phyloP scores from a whole-genome alignment of 129 eudicot genomes.

The Centaurea solstitialis region DNA sequence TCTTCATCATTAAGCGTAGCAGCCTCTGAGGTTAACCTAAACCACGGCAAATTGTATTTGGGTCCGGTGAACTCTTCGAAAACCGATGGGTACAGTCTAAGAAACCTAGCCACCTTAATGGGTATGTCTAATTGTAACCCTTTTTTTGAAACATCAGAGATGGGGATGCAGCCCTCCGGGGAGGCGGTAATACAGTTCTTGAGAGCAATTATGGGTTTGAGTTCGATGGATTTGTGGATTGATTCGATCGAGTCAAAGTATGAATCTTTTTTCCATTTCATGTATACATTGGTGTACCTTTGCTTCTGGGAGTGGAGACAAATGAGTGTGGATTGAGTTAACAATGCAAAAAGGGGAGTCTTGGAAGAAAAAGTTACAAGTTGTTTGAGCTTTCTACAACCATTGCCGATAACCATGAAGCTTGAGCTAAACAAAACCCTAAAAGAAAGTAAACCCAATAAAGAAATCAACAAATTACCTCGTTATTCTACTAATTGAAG shows the following conservation, averaged over 20 bases:
- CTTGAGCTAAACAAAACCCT: neutral
- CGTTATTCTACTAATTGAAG: too few species aligned
- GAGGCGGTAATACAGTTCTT: slow-evolving; percentile 63
- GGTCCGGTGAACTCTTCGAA: slow-evolving; percentile 83
- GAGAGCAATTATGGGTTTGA: slow-evolving; percentile 70
- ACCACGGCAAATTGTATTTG: slow-evolving; percentile 74
- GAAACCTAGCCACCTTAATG: slow-evolving; percentile 65
- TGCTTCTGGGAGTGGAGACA: slow-evolving; percentile 35
- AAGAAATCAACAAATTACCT: too few species aligned
- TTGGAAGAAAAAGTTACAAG: neutral
- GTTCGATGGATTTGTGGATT: slow-evolving; percentile 52
- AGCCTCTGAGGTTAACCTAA: slow-evolving; percentile 67
- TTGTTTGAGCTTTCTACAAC: slow-evolving; percentile 1
- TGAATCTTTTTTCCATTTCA: slow-evolving; percentile 86
- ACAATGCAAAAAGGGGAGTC: neutral
- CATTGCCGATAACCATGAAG: slow-evolving; percentile 13
- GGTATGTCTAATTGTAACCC: slow-evolving; percentile 56
- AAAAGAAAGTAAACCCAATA: neutral
- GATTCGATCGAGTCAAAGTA: slow-evolving; percentile 63
- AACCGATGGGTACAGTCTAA: slow-evolving; percentile 68
- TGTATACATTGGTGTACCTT: slow-evolving; percentile 70
- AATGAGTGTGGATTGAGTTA: slow-evolving; percentile 16
- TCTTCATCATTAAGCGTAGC: slow-evolving; percentile 56
- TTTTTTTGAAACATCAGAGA: slow-evolving; percentile 75
- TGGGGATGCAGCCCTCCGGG: slow-evolving; percentile 63